Conservation (phyloP, 164 flowering plant species). For the Litsea cubeba region DNA sequence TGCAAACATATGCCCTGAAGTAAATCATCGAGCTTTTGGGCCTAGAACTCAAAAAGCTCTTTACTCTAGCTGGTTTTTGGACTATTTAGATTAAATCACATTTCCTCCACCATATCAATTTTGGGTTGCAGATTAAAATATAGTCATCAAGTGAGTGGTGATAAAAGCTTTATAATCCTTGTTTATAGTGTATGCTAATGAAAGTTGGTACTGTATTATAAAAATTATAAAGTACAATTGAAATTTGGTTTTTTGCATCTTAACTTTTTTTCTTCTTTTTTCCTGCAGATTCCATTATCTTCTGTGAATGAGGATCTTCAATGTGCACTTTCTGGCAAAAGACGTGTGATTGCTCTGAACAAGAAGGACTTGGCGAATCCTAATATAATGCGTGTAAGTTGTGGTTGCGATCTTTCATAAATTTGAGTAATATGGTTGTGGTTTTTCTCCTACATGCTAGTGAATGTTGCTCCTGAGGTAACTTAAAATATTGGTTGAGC, state of each 20-base stretch:
- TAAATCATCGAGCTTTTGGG: too few relatives aligned
- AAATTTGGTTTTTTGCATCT: not conserved
- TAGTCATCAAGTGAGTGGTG: not conserved
- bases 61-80: too few relatives aligned
- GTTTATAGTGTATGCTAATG: not conserved
- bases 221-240: not conserved
- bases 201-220: not conserved
- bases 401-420: too few relatives aligned
- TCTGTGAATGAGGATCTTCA: constrained; percentile 81
- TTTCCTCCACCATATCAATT: too few relatives aligned
- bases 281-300: constrained; percentile 70
- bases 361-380: constrained; percentile 92
- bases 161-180: not conserved
- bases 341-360: constrained; percentile 80
- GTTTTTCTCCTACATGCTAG: too few relatives aligned
- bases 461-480: too few relatives aligned
- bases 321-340: constrained; percentile 53
- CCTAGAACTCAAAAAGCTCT: too few relatives aligned
- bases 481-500: too few relatives aligned
- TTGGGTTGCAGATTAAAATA: too few relatives aligned
- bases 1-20: too few relatives aligned
- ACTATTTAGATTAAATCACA: too few relatives aligned
- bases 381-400: constrained; percentile 67
- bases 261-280: not conserved
- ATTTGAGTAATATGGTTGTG: too few relatives aligned